A percentile compares a stretch with the other conserved stretches of the same genome.
phyloP scores from a whole-genome alignment of 2,329 filamentous ascomycete species.

The Ophiostoma triangulosporum region DNA sequence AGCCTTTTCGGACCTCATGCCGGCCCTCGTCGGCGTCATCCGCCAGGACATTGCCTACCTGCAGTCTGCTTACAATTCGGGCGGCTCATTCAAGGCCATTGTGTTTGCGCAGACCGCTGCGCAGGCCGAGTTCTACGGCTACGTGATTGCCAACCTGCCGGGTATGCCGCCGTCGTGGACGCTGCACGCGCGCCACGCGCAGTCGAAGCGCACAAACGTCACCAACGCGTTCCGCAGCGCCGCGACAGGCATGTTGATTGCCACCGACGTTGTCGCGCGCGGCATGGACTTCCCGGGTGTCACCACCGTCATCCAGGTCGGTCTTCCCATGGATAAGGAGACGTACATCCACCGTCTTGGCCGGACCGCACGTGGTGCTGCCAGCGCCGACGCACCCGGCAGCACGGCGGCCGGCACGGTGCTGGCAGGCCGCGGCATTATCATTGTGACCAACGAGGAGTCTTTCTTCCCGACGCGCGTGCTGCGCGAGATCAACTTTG shows the following conservation, averaged over 20 bases:
- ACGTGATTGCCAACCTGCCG: conserved; percentile 27
- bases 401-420: conserved; percentile 38
- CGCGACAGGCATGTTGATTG: conserved; percentile 42
- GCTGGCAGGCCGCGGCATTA: conserved; percentile 41
- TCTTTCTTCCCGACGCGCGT: conserved; percentile 34
- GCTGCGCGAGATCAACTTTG: conserved; percentile 40
- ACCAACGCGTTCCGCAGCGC: conserved; percentile 49
- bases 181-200: conserved; percentile 38
- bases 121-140: conserved; percentile 36
- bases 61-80: conserved; percentile 10
- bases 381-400: conserved; percentile 48
- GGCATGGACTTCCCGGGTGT: conserved; percentile 64
- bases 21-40: conserved; percentile 44
- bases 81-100: conserved; percentile 64
- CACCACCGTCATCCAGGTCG: conserved; percentile 51
- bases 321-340: conserved; percentile 44
- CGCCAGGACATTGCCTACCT: conserved; percentile 24
- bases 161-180: conserved; percentile 30
- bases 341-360: conserved; percentile 56
- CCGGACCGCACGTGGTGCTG: conserved; percentile 52
- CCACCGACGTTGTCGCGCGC: conserved; percentile 57
- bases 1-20: conserved; percentile 54
- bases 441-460: conserved; percentile 42
- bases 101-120: conserved; percentile 57
- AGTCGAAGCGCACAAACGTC: conserved; percentile 36